phyloP scores from a whole-genome alignment of 1,284 basidiomycete species.

The Agroathelia rolfsii region DNA sequence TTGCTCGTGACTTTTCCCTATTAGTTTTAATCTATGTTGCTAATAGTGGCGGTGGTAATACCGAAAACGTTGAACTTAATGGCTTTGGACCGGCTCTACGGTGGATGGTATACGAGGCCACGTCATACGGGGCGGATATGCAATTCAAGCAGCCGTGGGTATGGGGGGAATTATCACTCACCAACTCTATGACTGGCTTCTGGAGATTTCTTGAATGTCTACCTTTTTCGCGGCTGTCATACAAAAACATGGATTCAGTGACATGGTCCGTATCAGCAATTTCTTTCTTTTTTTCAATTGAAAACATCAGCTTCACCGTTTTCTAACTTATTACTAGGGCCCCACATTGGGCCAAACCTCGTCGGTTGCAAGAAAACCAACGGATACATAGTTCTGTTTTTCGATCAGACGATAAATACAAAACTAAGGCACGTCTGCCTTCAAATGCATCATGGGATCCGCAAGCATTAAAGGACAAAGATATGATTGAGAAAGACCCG shows the following conservation, averaged over 20 bases:
- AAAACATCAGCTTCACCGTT: neutral
- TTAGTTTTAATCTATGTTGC: neutral
- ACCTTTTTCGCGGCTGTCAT: neutral
- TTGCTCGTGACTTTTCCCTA: neutral
- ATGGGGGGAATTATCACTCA: slow-evolving; percentile 1
- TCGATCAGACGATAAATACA: neutral
- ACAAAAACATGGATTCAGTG: neutral
- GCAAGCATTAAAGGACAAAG: no score
- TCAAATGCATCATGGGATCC: no score
- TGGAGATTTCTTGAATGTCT: no score
- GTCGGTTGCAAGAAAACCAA: neutral
- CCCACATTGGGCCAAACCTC: neutral
- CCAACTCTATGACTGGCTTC: no score
- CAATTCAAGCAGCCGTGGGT: neutral
- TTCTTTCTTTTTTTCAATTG: neutral
- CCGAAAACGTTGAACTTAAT: neutral
- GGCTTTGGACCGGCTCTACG: neutral
- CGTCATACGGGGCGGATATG: slow-evolving; percentile 2
- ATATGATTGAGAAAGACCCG: no score
- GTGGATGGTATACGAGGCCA: slow-evolving; percentile 6
- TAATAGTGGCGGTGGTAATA: slow-evolving; percentile 16
- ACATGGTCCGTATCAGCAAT: neutral
- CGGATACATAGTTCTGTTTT: slow-evolving; percentile 1
- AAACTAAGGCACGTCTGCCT: neutral
- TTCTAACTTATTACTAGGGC: neutral